Conservation (phyloP, 495 filamentous ascomycete genomes). For the Massariosphaeria phaeospora region DNA sequence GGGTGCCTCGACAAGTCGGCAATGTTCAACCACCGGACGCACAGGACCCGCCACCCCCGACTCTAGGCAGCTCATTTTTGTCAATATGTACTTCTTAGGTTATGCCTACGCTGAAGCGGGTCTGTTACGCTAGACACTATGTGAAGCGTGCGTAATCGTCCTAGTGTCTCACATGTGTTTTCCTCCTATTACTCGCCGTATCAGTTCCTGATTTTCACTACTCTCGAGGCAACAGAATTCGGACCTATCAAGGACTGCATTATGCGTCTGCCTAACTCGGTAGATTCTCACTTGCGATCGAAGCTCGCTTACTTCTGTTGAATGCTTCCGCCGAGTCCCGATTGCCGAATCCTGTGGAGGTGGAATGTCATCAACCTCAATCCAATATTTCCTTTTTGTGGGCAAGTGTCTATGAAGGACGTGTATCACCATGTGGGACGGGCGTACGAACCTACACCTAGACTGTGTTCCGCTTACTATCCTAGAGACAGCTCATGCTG, state of each 20-base stretch:
- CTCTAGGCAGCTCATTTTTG: neutral
- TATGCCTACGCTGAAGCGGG: neutral
- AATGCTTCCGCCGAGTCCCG: too few species aligned
- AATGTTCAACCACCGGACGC: neutral
- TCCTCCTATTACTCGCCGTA: neutral
- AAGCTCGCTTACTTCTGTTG: too few species aligned
- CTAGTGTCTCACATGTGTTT: constrained; percentile 10
- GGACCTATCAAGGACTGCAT: neutral
- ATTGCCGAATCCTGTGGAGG: too few species aligned
- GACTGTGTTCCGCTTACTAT: too few species aligned
- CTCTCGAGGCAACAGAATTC: constrained; percentile 9
- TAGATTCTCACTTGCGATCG: too few species aligned
- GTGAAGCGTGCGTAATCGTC: neutral
- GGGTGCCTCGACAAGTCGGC: neutral
- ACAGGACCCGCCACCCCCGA: neutral
- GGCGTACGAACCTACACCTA: too few species aligned
- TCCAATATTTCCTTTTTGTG: neutral
- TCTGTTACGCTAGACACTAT: neutral
- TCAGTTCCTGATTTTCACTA: neutral
- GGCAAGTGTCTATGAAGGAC: neutral
- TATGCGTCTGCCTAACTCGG: too few species aligned
- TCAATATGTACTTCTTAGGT: neutral
- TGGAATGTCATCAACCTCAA: too few species aligned
- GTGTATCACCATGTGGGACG: too few species aligned
- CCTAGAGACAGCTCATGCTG: too few species aligned